Percentiles rank a stretch among this genome's conserved stretches.
phyloP scores from a whole-genome alignment of 176 grass and related monocot species.

The Ananas comosus region DNA sequence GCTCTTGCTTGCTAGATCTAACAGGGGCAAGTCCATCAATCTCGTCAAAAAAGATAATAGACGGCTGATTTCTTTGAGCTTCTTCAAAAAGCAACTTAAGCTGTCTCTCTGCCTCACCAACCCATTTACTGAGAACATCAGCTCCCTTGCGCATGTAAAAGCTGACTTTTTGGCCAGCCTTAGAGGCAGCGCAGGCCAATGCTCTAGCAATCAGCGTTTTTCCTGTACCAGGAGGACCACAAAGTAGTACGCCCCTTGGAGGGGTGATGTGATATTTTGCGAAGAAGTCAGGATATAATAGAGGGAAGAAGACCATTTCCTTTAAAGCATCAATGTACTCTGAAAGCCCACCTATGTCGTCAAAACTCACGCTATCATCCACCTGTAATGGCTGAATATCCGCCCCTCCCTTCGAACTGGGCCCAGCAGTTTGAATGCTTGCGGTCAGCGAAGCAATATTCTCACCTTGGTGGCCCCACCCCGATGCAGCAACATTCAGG shows the following conservation, averaged over 20 bases:
- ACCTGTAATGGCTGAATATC: conserved; percentile 97
- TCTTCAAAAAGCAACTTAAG: conserved; percentile 99
- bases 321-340: conserved; percentile 95
- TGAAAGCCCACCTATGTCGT: conserved; percentile 90
- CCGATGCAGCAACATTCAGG: conserved; percentile 85
- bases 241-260: conserved; percentile 92
- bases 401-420: conserved; percentile 98
- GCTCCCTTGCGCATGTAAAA: conserved; percentile 99
- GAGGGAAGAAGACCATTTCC: conserved; percentile 99
- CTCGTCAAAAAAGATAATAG: conserved; percentile 99
- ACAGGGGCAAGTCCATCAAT: conserved; percentile 99
- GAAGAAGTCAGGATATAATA: conserved; percentile 98
- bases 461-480: conserved; percentile 90
- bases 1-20: conserved; percentile 99
- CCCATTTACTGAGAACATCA: conserved; percentile 99
- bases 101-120: conserved; percentile 97
- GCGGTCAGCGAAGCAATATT: conserved; percentile 44
- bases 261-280: conserved; percentile 98
- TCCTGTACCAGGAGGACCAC: conserved; percentile 96
- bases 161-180: conserved; percentile 94
- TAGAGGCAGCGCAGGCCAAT: conserved; percentile 91
- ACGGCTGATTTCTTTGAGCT: conserved; percentile 96
- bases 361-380: conserved; percentile 86
- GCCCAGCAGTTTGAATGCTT: conserved; percentile 89
- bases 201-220: conserved; percentile 97